Base-by-base conservation (phyloP, 768 basidiomycete species). In the Naganishia antarctica region DNA sequence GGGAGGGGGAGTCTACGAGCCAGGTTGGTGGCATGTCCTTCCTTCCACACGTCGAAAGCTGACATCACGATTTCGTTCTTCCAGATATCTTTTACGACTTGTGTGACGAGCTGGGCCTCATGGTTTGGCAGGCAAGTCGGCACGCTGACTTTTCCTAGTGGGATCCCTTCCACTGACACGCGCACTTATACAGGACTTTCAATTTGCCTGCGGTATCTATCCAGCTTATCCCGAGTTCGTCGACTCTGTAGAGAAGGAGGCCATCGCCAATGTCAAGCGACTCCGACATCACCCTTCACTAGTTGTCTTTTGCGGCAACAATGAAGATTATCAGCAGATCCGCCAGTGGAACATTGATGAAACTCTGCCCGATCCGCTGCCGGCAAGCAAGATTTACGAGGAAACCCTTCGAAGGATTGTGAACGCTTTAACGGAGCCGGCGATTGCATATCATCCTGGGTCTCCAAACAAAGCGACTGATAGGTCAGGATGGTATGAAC, bases 161-260 rank as follows among this genome's bases (percentile, higher is more conserved):
- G 8, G 3, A 31, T 15, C 29, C 18, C 31, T n/a, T 32, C n/a
- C 31, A 40, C 18, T 18, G 13, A 12, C 16, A 37, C 34, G 32
- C 5, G n/a, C 21, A 6, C 29, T 34, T 7, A 6, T 53, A 18
- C 51, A 53, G 51, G 94, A 97, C 78, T 93, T 96, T 77, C 87
- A 89, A 87, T 97, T 97, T 75, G 91, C 86, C 31, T 96, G 93
- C 74, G 93, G 92, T 0, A 73, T 91, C 85, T 94, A 96, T 73
- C 92, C 92, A 0, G 92, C 90, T 2, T 86, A 93, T 71, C 85
- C 90, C 66, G 83, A 85, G 7, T 87, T 93, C 72, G 69, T 91
- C 43, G 81, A 82, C 37, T 87, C 85, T 23, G 86, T 96, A 23
- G 81, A 83, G 66, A 76, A 81, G 34, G 93, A 98, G 76, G 92